Percentiles rank a stretch among this genome's conserved stretches.
These are phyloP conservation scores for Colletotrichum melonis DNA, from an alignment of 2,329 filamentous ascomycete species.

Conservation along the genomic window DNA sequence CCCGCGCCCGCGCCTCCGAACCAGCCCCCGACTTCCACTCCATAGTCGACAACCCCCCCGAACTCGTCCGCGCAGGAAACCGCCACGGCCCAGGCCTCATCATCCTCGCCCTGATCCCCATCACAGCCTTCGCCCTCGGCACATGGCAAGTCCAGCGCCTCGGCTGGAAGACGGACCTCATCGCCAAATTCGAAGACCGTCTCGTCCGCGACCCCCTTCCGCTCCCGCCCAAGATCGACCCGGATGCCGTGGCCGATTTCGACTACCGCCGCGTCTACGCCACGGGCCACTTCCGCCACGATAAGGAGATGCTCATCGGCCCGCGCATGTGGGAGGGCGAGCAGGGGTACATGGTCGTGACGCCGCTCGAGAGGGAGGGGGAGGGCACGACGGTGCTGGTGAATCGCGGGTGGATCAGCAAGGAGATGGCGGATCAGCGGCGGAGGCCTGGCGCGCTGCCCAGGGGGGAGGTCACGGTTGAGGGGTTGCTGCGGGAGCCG, in stretches of 20 bases:
- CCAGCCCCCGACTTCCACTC: constrained; percentile 77
- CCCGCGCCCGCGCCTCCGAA: constrained; percentile 33
- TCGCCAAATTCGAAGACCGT: constrained; percentile 92
- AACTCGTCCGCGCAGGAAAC: constrained; percentile 79
- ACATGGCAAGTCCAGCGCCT: constrained; percentile 96
- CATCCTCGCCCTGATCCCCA: constrained; percentile 86
- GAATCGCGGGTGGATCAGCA: constrained; percentile 91
- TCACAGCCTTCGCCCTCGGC: constrained; percentile 90
- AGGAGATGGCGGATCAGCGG: constrained; percentile 75
- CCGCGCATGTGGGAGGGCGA: constrained; percentile 90
- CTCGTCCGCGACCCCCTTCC: constrained; percentile 87
- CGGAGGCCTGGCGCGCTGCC: constrained; percentile 76
- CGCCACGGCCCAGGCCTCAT: constrained; percentile 84
- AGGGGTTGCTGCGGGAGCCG: constrained; percentile 87
- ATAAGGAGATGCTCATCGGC: constrained; percentile 96
- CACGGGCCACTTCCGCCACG: constrained; percentile 80
- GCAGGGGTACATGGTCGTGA: constrained; percentile 91
- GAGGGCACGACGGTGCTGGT: constrained; percentile 79
- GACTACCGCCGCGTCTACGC: constrained; percentile 89
- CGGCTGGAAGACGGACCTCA: constrained; percentile 91
- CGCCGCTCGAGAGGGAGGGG: constrained; percentile 81
- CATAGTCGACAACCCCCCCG: constrained; percentile 86
- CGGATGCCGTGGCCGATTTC: constrained; percentile 85
- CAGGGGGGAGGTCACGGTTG: constrained; percentile 77
- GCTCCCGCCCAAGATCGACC: constrained; percentile 85